phyloP scores from a whole-genome alignment of 495 filamentous ascomycete genomes.

The Paragyromitra xinjiangensis region DNA sequence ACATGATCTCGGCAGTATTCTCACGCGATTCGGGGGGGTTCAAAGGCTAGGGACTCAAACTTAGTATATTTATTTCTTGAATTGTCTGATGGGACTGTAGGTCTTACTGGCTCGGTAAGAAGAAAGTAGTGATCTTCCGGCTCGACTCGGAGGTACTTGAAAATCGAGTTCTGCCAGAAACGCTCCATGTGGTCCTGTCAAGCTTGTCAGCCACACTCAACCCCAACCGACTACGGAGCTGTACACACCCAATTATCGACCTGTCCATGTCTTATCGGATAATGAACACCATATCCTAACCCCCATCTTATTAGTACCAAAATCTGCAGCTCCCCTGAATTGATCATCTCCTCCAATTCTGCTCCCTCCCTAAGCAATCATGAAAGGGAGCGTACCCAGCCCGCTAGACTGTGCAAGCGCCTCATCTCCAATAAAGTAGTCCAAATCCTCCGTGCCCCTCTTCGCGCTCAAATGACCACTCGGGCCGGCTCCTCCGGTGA shows the following conservation, averaged over 20 bases:
- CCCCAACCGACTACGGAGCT: slow-evolving; percentile 8
- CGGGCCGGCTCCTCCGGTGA: slow-evolving; percentile 87
- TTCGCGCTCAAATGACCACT: slow-evolving; percentile 84
- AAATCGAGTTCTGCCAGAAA: slow-evolving; percentile 99
- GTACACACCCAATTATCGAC: slow-evolving; percentile 92
- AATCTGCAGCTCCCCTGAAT: not conserved
- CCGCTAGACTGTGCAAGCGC: slow-evolving; percentile 83
- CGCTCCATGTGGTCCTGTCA: slow-evolving; percentile 93
- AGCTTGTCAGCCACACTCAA: slow-evolving; percentile 48
- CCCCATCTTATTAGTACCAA: slow-evolving; percentile 6
- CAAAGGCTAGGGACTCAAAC: slow-evolving; percentile 70
- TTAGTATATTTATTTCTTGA: slow-evolving; percentile 20
- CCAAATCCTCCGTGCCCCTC: slow-evolving; percentile 95
- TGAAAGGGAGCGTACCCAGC: slow-evolving; percentile 67
- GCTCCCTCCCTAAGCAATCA: not conserved
- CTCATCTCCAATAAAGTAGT: slow-evolving; percentile 99
- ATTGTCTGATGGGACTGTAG: not conserved
- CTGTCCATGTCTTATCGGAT: slow-evolving; percentile 96
- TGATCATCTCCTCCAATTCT: slow-evolving; percentile 4
- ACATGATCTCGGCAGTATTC: slow-evolving; percentile 99
- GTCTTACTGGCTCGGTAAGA: slow-evolving; percentile 86
- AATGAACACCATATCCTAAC: slow-evolving; percentile 90
- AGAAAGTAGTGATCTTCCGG: slow-evolving; percentile 98
- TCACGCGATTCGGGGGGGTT: slow-evolving; percentile 99
- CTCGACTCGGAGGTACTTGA: slow-evolving; percentile 97